A percentile compares a stretch with the other conserved stretches of the same genome.
phyloP scores from a whole-genome alignment of 352 stramenopile species.

The Peronosclerospora sorghi region DNA sequence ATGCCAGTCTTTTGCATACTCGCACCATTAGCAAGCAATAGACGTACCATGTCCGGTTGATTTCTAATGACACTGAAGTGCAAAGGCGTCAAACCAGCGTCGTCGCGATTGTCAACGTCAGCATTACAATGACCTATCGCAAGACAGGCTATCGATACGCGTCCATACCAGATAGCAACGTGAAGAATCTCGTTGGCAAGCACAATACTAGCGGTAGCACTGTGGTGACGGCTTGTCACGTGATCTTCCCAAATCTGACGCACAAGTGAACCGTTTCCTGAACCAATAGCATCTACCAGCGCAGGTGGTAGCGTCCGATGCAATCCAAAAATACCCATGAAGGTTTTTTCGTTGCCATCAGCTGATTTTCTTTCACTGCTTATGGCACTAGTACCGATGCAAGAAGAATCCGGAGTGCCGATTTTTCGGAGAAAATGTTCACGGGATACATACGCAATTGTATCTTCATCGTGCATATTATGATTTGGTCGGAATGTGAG shows the following conservation, averaged over 20 bases:
- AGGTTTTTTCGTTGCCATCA: constrained; percentile 19
- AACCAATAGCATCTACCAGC: constrained; percentile 28
- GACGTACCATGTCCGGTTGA: constrained; percentile 57
- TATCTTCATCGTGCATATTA: constrained; percentile 36
- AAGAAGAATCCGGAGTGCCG: constrained; percentile 10
- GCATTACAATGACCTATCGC: constrained; percentile 51
- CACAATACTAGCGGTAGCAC: constrained; percentile 15
- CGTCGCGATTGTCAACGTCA: constrained; percentile 62
- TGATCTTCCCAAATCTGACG: constrained; percentile 36
- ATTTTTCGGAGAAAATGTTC: constrained; percentile 31
- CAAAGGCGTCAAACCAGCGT: constrained; percentile 53
- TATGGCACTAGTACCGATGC: constrained; percentile 8
- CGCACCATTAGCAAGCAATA: constrained; percentile 49
- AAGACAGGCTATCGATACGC: constrained; percentile 41
- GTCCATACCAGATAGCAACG: constrained; percentile 62
- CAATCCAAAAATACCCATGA: constrained; percentile 34
- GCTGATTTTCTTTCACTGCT: constrained; percentile 21
- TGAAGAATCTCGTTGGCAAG: constrained; percentile 76
- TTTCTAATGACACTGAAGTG: constrained; percentile 75
- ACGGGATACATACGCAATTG: constrained; percentile 39
- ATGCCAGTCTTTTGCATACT: constrained; percentile 20
- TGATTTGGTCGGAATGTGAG: constrained; percentile 44
- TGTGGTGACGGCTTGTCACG: constrained; percentile 20
- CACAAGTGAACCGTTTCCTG: constrained; percentile 27
- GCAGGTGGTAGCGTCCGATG: constrained; percentile 59